Evolutionary conservation across 352 stramenopile genomes (phyloP), one percentile per base, ranked within the genome.

Genomic region (Phytopythium vexans): DNA sequence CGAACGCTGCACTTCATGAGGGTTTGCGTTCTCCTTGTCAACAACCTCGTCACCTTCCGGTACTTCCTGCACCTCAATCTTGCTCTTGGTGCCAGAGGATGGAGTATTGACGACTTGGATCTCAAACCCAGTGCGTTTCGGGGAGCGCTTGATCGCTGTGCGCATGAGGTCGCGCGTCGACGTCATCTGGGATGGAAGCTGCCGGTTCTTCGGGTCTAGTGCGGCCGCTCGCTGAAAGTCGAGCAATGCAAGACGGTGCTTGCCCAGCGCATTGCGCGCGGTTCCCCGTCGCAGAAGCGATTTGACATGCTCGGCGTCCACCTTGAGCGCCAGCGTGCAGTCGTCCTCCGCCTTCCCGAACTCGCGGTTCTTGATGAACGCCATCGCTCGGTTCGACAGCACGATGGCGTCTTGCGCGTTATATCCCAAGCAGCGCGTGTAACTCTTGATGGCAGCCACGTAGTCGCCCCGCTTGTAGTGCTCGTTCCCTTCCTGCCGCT

Each of bases 401-500:
- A 96, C 75, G 42, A 94, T 63, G 0, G 72, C 70, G 41, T 93
- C 94, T 8, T 68, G 68, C 4, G 72, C 54, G 45, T 93, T 74
- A 52, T 86, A 84, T 0, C 82, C 75, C n/a, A 97, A 62, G 10
- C 77, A 89, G 1, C 80, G 70, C 15, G 91, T 96, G 64, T 98
- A 98, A 62, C 75, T 92, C 49, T 88, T 79, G 46, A 96, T 82
- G 12, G 93, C 89, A 38, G 86, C 88, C 31, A 95, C 74, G 44
- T 82, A 93, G 52, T 98, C 88, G 1, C 78, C 74, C 3, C 67
- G 71, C 31, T 87, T 86, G 68, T 97, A 98, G 60, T 91, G 88
- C 33, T 85, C 86, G 58, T 98, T 98, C 9, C 94, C 94, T 51
- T 97, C 95, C 56, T 95, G 75, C 11, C 77, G 76, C 53, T 98